These are phyloP conservation scores for Calonectria montana DNA, from an alignment of 2,329 filamentous ascomycete species.

Conservation along the genomic window DNA sequence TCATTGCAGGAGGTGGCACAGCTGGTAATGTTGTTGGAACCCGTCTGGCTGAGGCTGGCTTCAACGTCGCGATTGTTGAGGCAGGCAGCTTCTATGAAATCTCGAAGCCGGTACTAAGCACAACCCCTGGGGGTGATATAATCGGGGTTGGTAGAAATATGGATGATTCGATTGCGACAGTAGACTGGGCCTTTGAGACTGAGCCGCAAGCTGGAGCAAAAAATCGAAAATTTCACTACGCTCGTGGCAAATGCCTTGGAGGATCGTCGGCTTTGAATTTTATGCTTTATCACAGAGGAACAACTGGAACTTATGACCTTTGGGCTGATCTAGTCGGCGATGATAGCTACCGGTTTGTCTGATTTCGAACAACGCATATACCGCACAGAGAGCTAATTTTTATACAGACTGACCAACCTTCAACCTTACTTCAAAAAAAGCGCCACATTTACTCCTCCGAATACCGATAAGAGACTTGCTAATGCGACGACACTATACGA, in stretches of 20 bases:
- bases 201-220: constrained; percentile 10
- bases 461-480: background rate
- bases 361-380: background rate
- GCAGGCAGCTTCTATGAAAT: background rate
- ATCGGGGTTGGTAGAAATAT: background rate
- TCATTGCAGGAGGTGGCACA: background rate
- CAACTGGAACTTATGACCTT: background rate
- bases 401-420: background rate
- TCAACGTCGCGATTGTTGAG: background rate
- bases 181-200: background rate
- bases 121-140: background rate
- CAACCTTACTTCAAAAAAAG: background rate
- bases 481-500: background rate
- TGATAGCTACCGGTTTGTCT: constrained; percentile 8
- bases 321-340: constrained; percentile 14
- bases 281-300: constrained; percentile 6
- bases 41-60: background rate
- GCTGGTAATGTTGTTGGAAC: background rate
- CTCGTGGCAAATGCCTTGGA: background rate
- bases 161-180: background rate
- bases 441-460: background rate
- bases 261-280: constrained; percentile 7
- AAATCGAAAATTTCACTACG: constrained; percentile 4
- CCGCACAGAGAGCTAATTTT: background rate
- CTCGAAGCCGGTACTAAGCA: background rate